Base-by-base conservation (phyloP, 2,329 filamentous ascomycete genomes). In the Fusarium tricinctum region DNA sequence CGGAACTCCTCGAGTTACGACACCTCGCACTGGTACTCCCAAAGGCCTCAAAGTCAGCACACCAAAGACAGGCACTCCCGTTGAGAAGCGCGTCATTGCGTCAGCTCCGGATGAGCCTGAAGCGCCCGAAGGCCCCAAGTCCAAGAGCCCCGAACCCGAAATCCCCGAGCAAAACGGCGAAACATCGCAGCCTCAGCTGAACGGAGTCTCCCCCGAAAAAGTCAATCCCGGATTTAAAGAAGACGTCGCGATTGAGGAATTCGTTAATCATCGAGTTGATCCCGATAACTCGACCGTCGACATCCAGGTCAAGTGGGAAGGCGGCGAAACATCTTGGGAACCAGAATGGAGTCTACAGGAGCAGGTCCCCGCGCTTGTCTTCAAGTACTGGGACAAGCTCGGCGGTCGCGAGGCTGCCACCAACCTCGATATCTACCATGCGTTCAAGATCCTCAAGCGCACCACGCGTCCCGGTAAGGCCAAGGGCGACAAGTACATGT, bases 341-440 rank as follows among this genome's bases (percentile, higher is more conserved):
- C 30, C 72, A 2, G 73, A 74, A 68, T 74, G 72, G 71, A 73
- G 66, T 50, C 54, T 74, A 1, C 73, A 74, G 58, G 60, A 71
- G 30, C 72, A 74, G 49, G 70, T 73, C 1, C 73, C 73, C 4
- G 46, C 57, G 3, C 67, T 74, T 12, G 68, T 74, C 44, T 74
- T 67, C 63, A 65, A 74, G 60, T 74, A 74, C 60, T 74, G 73
- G 73, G 73, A 74, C 10, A 50, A 57, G 20, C 49, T 68, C 1
- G 70, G 72, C 17, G 70, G 72, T 7, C 72, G 73, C 19, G 73
- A 74, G n/a, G 42, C 50, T 8, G 71, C 69, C 9, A 74, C 73
- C 28, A 55, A 61, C 19, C 62, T 74, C 4, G 71, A 72, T 7
- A 33, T 71, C 15, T 74, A 70, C 47, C 73, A 74, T 53, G 73